Percentiles rank a stretch among this genome's conserved stretches.
Evolutionary conservation across 345 rosid species (phyloP).

Genomic region (Eucalyptus erythrocorys): DNA sequence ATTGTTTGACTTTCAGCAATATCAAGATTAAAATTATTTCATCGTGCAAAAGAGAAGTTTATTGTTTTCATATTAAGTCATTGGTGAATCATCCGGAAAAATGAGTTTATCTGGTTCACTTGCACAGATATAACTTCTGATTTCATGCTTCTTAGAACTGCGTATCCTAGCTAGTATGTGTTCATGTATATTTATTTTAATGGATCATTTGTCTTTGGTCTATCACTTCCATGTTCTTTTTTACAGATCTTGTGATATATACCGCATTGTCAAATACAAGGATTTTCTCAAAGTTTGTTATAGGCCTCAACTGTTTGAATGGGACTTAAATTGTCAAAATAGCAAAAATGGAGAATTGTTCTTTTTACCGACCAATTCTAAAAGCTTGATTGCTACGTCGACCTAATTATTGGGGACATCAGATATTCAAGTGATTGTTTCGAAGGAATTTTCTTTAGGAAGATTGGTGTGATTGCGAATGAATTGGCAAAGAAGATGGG

Average conservation of each 20-base stretch:
- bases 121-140: no score
- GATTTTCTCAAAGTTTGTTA: no score
- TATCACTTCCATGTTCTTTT: no score
- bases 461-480: background rate
- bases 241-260: no score
- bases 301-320: no score
- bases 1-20: background rate
- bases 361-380: background rate
- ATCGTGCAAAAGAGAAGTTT: background rate
- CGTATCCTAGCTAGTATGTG: background rate
- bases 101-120: background rate
- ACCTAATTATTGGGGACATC: background rate
- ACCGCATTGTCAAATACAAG: no score
- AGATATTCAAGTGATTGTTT: background rate
- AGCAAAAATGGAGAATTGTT: background rate
- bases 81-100: background rate
- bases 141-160: background rate
- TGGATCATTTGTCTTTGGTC: background rate
- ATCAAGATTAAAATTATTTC: background rate
- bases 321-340: no score
- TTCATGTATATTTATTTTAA: background rate
- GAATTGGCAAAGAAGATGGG: background rate
- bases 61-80: background rate
- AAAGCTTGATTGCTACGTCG: accelerated
- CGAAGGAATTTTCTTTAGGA: background rate